Conservation (phyloP, 106 monocot species). For the Iris macrosiphon region DNA sequence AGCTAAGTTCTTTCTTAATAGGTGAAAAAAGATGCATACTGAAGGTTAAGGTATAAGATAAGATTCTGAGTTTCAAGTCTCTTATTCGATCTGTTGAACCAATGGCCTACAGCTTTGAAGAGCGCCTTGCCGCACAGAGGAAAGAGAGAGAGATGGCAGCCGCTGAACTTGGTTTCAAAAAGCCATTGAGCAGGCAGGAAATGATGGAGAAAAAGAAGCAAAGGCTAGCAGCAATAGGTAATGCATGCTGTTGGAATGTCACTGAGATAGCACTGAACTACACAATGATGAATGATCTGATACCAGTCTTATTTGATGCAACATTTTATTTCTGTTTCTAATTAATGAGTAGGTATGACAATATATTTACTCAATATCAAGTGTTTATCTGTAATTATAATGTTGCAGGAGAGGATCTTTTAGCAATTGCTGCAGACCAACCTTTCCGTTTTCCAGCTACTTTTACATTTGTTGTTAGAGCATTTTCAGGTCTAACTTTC, state of each 20-base stretch:
- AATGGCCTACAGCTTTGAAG: constrained; percentile 70
- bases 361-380: too few species aligned
- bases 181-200: constrained; percentile 78
- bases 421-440: constrained; percentile 97
- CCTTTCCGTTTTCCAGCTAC: constrained; percentile 99
- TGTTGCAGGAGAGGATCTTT: constrained; percentile 89
- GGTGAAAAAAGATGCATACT: constrained; percentile 16
- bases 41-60: too few species aligned
- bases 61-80: not conserved
- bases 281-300: too few species aligned
- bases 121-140: constrained; percentile 87
- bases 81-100: not conserved
- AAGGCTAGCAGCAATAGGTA: constrained; percentile 96
- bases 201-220: constrained; percentile 92
- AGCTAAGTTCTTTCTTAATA: constrained; percentile 87
- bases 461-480: constrained; percentile 99
- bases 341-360: too few species aligned
- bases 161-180: constrained; percentile 89
- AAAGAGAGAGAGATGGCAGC: constrained; percentile 88
- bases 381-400: too few species aligned
- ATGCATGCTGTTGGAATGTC: constrained; percentile 6
- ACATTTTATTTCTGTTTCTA: too few species aligned
- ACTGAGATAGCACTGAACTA: not conserved
- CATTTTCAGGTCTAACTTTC: constrained; percentile 79
- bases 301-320: too few species aligned